Conservation (phyloP, 768 basidiomycete genomes). For the Kwoniella heveanensis region DNA sequence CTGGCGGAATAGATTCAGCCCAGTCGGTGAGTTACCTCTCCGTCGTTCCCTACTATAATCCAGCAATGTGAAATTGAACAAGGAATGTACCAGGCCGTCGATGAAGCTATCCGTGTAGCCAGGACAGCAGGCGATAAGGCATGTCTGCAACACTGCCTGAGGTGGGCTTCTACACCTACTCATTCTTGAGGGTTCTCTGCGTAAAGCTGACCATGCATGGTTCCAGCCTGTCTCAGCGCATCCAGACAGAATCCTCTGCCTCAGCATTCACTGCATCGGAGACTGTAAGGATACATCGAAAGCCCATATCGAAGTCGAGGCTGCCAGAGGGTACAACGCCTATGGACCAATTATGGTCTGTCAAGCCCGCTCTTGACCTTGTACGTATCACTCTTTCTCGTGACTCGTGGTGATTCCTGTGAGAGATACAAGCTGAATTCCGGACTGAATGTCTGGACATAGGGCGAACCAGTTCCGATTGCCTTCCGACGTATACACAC, state of each 20-base stretch:
- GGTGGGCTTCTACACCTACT: too few species aligned
- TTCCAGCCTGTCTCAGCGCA: conserved; percentile 25
- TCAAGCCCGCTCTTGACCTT: conserved; percentile 48
- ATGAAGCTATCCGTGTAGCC: conserved; percentile 55
- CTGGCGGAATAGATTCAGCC: conserved; percentile 49
- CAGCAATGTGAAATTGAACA: too few species aligned
- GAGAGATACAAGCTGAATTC: too few species aligned
- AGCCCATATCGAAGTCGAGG: conserved; percentile 29
- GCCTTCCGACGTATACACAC: conserved; percentile 43
- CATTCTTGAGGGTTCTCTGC: background rate
- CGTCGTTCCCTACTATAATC: too few species aligned
- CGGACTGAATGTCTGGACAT: too few species aligned
- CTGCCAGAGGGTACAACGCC: conserved; percentile 36
- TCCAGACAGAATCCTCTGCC: conserved; percentile 15
- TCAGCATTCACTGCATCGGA: conserved; percentile 15
- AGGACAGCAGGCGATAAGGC: conserved; percentile 51
- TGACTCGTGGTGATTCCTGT: too few species aligned
- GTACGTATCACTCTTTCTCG: conserved; percentile 24
- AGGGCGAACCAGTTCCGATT: conserved; percentile 51
- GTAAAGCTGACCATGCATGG: background rate
- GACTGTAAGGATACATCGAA: conserved; percentile 20
- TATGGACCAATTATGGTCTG: conserved; percentile 49
- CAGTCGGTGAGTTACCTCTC: conserved; percentile 30
- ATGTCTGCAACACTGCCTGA: conserved; percentile 52
- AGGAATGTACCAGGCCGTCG: conserved; percentile 31